Evolutionary conservation across 192 early-diverging fungal species (phyloP), one percentile per base, ranked within the genome.

Genomic region (Mortierella antarctica): DNA sequence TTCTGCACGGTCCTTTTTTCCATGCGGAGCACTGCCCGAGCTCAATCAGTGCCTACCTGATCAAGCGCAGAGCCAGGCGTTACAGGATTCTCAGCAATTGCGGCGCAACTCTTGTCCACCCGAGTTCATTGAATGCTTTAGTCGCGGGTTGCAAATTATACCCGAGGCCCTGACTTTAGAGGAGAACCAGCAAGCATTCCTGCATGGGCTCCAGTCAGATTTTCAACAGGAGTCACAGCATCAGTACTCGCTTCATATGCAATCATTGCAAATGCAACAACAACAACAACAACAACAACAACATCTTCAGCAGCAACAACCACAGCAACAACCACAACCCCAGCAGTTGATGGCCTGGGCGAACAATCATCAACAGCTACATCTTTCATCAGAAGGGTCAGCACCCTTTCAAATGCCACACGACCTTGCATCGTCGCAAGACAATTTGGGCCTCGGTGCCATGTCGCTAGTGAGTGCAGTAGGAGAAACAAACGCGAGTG

Each of bases 41-140:
- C 15, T 3, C 10, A 45, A 61, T 7, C 44, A 45, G n/a, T n/a
- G 11, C 42, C 42, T 10, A 42, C 11, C 59, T 45, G 14, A 13
- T 61, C 12, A 46, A 18, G 7, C 44, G 42, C 10, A 41, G 12
- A 31, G 31, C 31, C 13, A 41, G 6, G 17, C 1, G 39, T n/a
- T 21, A 10, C 56, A 66, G 42, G 57, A 60, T 5, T 21, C 17
- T 0, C 57, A 46, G 10, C 46, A 63, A 9, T 12, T 9, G 9
- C 55, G 72, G 44, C 72, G 72, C 44, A 74, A 74, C 57, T 74
- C 72, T 23, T 74, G 72, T 18, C 72, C 72, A 18, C 48, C 72
- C 14, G 62, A 20, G 39, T 52, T 74, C 2, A 64, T 74, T n/a
- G 64, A 66, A 15, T 50, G 62, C 42, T 66, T 67, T 44, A 60